These are phyloP conservation scores for Cornus florida DNA, from an alignment of 148 eudicot species.

Conservation along the genomic window DNA sequence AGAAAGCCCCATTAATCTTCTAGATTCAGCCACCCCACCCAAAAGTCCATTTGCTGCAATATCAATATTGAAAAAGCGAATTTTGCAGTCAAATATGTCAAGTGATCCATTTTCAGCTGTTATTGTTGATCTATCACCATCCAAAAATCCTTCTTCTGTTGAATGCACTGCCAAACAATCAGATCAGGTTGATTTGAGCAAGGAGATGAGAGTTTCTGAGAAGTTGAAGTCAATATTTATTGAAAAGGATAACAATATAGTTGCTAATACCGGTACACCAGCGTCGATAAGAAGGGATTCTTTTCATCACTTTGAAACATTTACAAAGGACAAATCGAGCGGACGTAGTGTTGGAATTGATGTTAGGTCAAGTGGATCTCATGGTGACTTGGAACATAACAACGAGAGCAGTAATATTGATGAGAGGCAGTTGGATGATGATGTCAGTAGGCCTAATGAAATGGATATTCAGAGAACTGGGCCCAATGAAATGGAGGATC, in stretches of 20 bases:
- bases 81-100: slow-evolving; percentile 30
- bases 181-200: slow-evolving; percentile 24
- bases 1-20: slow-evolving; percentile 21
- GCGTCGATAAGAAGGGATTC: slow-evolving; percentile 14
- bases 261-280: slow-evolving; percentile 20
- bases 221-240: slow-evolving; percentile 23
- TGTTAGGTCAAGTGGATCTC: slow-evolving; percentile 4
- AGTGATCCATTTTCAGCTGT: slow-evolving; percentile 50
- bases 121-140: slow-evolving; percentile 31
- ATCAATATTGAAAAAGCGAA: slow-evolving; percentile 44
- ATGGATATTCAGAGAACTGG: neutral
- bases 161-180: slow-evolving; percentile 22
- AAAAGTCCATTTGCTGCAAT: slow-evolving; percentile 64
- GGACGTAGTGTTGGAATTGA: slow-evolving; percentile 6
- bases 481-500: slow-evolving; percentile 12
- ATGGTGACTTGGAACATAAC: neutral
- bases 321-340: slow-evolving; percentile 6
- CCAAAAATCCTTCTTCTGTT: slow-evolving; percentile 19
- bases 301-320: slow-evolving; percentile 11
- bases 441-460: slow-evolving; percentile 1
- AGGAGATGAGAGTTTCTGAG: slow-evolving; percentile 21
- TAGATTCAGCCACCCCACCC: slow-evolving; percentile 43
- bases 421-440: neutral
- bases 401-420: neutral
- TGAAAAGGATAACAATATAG: slow-evolving; percentile 23